Base-by-base conservation (phyloP, 129 eudicot species). In the Chrysanthemum makinoi region DNA sequence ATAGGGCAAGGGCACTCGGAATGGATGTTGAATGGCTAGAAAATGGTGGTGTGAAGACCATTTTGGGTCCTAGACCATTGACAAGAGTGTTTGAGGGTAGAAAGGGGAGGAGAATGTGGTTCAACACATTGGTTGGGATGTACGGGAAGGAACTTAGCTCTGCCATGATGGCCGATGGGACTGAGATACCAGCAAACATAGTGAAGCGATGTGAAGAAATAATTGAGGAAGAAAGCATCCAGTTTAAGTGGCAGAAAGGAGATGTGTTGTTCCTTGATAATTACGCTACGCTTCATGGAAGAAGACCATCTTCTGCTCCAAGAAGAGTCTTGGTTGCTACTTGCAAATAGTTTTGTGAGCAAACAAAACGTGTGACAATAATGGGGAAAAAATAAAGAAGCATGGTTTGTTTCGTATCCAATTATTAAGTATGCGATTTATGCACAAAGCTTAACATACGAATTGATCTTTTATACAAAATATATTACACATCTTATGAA, bases 71-170 rank as follows among this genome's bases (percentile, higher is more conserved):
- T 7, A 79, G 83, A n/a, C 51, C 72, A 48, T 65, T 80, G 69
- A 86, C 89, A 1, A 82, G 64, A 82, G 86, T 89, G 15, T 89
- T 89, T 49, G 92, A 86, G 12, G 96, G 89, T 16, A 82, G 96
- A 69, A 89, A 89, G 48, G 89, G 89, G 53, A 78, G 92, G 58
- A 79, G 78, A 62, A 86, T 89, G 96, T 89, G 96, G 96, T 89
- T 89, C 87, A 89, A 89, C 81, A 86, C 89, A 4, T n/a, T 89
- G 66, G 92, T 86, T 5, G 89, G 92, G 20, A 89, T 89, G 96
- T 57, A 89, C 1, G 92, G 92, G 46, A 89, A 86, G 82, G 92
- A 86, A 73, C 75, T 82, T 10, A 84, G 89, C 83, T 89, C 92
- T 5, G 87, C 89, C 0, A 72, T 74, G 15, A 84, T 89, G 96